phyloP scores from a whole-genome alignment of 1,284 basidiomycete species.

The Apiotrichum montevideense region DNA sequence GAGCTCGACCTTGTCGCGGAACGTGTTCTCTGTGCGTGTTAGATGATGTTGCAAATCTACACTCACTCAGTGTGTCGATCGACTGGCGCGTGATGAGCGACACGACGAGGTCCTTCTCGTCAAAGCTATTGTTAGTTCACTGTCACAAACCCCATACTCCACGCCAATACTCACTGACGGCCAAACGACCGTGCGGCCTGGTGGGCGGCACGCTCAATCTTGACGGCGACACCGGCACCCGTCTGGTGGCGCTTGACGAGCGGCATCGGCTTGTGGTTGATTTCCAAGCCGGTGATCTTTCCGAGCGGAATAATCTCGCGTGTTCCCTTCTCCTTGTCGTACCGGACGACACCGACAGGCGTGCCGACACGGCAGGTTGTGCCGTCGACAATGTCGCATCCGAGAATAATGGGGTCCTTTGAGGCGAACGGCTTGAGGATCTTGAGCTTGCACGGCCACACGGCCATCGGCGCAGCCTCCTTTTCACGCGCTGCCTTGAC shows the following conservation, averaged over 20 bases:
- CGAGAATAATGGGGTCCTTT: constrained; percentile 94
- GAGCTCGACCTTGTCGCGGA: constrained; percentile 81
- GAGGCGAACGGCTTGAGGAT: constrained; percentile 90
- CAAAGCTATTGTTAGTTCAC: constrained; percentile 54
- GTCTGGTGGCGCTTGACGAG: constrained; percentile 59
- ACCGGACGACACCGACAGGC: constrained; percentile 88
- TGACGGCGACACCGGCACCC: constrained; percentile 73
- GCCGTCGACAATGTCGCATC: constrained; percentile 94
- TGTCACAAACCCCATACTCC: not conserved
- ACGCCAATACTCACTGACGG: constrained; percentile 34
- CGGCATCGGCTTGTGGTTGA: constrained; percentile 78
- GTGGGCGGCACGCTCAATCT: constrained; percentile 96
- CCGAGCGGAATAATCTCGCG: constrained; percentile 87
- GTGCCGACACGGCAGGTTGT: constrained; percentile 80
- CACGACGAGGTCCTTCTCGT: constrained; percentile 90
- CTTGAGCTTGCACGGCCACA: constrained; percentile 95
- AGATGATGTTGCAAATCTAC: not conserved
- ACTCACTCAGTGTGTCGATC: constrained; percentile 65
- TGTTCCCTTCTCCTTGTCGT: constrained; percentile 72
- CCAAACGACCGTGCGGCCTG: constrained; percentile 93
- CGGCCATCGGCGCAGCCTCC: constrained; percentile 88
- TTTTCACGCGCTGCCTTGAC: constrained; percentile 86
- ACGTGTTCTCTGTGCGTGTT: constrained; percentile 58
- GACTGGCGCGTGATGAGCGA: constrained; percentile 85
- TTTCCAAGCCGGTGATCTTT: constrained; percentile 91